Conservation (phyloP, 768 basidiomycete species). For the Phanerochaete carnosa region DNA sequence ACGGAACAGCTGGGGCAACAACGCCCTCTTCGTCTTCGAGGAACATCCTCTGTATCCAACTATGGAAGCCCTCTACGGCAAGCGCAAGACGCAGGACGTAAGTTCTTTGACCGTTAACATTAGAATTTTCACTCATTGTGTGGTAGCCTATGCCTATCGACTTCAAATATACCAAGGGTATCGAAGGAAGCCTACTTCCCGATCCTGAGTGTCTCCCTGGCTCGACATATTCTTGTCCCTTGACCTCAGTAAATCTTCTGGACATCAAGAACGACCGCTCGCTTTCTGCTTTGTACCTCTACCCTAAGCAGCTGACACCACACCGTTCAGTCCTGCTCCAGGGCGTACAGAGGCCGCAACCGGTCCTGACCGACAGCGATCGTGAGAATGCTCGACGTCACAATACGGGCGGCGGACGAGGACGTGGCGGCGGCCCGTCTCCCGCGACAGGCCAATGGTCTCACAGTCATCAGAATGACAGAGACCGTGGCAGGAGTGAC, state of each 20-base stretch:
- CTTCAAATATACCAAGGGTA: slow-evolving; percentile 64
- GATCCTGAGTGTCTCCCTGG: slow-evolving; percentile 91
- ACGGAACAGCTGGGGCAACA: slow-evolving; percentile 83
- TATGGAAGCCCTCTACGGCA: slow-evolving; percentile 87
- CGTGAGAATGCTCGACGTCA: slow-evolving; percentile 59
- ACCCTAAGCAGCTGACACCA: slow-evolving; percentile 82
- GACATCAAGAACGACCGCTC: slow-evolving; percentile 89
- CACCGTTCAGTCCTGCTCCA: slow-evolving; percentile 84
- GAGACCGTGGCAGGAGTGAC: slow-evolving; percentile 1
- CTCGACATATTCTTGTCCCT: slow-evolving; percentile 80
- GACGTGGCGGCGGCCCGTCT: slow-evolving; percentile 1
- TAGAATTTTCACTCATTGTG: slow-evolving; percentile 8
- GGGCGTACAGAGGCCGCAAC: slow-evolving; percentile 57
- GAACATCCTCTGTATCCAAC: slow-evolving; percentile 85
- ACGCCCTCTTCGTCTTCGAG: slow-evolving; percentile 79
- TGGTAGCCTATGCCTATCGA: slow-evolving; percentile 74
- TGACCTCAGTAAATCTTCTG: slow-evolving; percentile 54
- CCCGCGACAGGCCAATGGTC: not conserved
- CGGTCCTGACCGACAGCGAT: slow-evolving; percentile 66
- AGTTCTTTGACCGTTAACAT: slow-evolving; percentile 21
- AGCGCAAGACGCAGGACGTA: slow-evolving; percentile 79
- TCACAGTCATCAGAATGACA: slow-evolving; percentile 2
- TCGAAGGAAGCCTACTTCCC: slow-evolving; percentile 75
- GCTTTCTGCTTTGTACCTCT: slow-evolving; percentile 82
- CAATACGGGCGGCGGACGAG: slow-evolving; percentile 32